Evolutionary conservation across 2,329 filamentous ascomycete genomes (phyloP).

Genomic region (Cordyceps tenuipes): DNA sequence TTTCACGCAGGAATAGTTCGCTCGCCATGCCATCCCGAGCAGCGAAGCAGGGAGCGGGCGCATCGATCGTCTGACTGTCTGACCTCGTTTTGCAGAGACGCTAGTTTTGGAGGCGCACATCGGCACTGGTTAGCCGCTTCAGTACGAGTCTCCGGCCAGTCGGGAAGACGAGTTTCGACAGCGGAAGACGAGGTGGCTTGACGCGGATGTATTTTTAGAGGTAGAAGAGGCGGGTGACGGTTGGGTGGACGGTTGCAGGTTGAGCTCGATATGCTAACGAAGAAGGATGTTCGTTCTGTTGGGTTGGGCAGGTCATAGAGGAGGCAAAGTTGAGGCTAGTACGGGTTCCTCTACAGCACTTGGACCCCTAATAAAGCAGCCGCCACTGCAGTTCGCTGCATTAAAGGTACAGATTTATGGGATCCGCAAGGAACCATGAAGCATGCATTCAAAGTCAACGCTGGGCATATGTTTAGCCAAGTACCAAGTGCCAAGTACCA

Average conservation of each 20-base stretch:
- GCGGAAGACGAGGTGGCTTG: not conserved
- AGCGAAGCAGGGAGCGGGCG: not conserved
- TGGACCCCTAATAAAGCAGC: not conserved
- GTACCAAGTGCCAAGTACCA: too few species aligned
- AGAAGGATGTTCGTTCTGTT: not conserved
- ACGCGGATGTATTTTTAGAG: not conserved
- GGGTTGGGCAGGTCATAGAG: too few species aligned
- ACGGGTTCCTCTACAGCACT: not conserved
- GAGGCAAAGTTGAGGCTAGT: too few species aligned
- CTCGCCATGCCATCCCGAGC: too few species aligned
- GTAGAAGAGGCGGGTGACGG: not conserved
- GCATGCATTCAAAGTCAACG: not conserved
- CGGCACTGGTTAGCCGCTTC: constrained; percentile 3
- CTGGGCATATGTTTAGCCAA: too few species aligned
- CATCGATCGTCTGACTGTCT: constrained; percentile 12
- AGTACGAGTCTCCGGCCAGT: not conserved
- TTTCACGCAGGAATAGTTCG: not conserved
- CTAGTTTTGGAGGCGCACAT: not conserved
- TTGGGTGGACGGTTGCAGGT: not conserved
- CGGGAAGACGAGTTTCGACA: not conserved
- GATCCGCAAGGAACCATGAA: constrained; percentile 1
- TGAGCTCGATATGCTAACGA: not conserved
- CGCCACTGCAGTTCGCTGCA: not conserved
- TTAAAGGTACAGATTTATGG: not conserved
- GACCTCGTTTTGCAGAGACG: not conserved